Percentiles rank a stretch among this genome's conserved stretches.
phyloP scores from a whole-genome alignment of 2,329 filamentous ascomycete species.

The Cryphonectria parasitica region DNA sequence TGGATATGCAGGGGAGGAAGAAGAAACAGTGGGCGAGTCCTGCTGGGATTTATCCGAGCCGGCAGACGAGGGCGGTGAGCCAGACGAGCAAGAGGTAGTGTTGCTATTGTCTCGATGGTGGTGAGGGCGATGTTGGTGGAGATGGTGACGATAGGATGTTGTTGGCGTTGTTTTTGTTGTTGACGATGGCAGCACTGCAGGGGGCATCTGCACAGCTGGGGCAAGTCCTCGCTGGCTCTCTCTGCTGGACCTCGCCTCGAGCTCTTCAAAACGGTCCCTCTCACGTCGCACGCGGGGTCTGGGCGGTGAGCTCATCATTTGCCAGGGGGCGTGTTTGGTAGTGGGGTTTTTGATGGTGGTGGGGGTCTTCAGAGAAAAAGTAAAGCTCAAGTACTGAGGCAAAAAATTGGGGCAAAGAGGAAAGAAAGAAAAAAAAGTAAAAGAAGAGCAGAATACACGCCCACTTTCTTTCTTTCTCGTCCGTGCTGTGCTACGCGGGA shows the following conservation, averaged over 20 bases:
- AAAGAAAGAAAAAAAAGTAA: background rate
- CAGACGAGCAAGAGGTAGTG: slow-evolving; percentile 17
- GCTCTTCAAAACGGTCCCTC: slow-evolving; percentile 24
- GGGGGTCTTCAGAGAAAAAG: background rate
- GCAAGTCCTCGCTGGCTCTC: slow-evolving; percentile 11
- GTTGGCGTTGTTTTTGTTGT: background rate
- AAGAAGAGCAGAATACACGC: background rate
- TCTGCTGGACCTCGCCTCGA: slow-evolving; percentile 12
- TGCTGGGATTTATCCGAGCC: background rate
- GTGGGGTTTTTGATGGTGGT: too few relatives aligned
- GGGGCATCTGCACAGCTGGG: slow-evolving; percentile 6
- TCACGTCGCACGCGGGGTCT: slow-evolving; percentile 28
- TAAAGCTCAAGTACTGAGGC: too few relatives aligned
- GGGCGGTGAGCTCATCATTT: slow-evolving; percentile 24
- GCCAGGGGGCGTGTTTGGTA: background rate
- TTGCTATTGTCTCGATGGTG: slow-evolving; percentile 9
- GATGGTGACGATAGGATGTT: background rate
- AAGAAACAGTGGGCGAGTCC: slow-evolving; percentile 1
- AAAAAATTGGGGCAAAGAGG: too few relatives aligned
- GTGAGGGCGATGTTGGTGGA: background rate
- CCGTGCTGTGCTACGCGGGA: background rate
- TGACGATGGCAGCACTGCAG: background rate
- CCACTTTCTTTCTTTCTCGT: background rate
- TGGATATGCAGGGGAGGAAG: slow-evolving; percentile 16
- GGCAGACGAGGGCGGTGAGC: background rate